Conservation (phyloP, 345 rosid species). For the Viola odorata region DNA sequence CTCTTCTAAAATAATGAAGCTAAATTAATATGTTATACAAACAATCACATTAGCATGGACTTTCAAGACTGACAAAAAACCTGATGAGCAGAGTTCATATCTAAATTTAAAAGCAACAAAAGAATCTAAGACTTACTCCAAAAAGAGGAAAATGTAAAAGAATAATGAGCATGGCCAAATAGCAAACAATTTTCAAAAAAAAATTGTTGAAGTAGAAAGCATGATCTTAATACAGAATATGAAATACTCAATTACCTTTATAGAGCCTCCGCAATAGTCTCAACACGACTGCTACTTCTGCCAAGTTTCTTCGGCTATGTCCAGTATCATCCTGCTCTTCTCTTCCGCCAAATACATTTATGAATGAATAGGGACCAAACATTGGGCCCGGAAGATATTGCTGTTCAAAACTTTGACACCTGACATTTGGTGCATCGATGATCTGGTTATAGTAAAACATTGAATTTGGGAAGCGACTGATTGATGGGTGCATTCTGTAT, state of each 20-base stretch:
- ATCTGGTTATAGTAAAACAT: slow-evolving; percentile 18
- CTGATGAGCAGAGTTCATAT: too few relatives aligned
- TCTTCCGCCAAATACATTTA: slow-evolving; percentile 29
- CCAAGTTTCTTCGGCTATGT: slow-evolving; percentile 25
- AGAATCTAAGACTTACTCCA: too few relatives aligned
- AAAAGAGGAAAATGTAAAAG: background rate
- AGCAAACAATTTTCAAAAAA: too few relatives aligned
- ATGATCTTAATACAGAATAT: too few relatives aligned
- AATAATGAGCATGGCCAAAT: too few relatives aligned
- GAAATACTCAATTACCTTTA: slow-evolving; percentile 23
- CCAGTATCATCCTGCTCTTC: slow-evolving; percentile 26
- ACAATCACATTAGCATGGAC: too few relatives aligned
- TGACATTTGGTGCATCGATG: slow-evolving; percentile 17
- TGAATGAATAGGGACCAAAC: slow-evolving; percentile 47
- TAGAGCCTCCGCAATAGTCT: slow-evolving; percentile 29
- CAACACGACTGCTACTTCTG: slow-evolving; percentile 36
- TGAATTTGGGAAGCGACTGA: slow-evolving; percentile 24
- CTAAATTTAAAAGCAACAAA: too few relatives aligned
- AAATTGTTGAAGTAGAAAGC: too few relatives aligned
- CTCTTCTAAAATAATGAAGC: too few relatives aligned
- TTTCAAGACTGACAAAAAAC: too few relatives aligned
- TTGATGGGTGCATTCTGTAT: slow-evolving; percentile 35
- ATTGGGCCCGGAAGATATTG: slow-evolving; percentile 29
- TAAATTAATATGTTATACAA: too few relatives aligned
- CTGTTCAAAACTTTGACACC: slow-evolving; percentile 5